phyloP scores from a whole-genome alignment of 495 filamentous ascomycete genomes.

The Chaetomium cochliodes region DNA sequence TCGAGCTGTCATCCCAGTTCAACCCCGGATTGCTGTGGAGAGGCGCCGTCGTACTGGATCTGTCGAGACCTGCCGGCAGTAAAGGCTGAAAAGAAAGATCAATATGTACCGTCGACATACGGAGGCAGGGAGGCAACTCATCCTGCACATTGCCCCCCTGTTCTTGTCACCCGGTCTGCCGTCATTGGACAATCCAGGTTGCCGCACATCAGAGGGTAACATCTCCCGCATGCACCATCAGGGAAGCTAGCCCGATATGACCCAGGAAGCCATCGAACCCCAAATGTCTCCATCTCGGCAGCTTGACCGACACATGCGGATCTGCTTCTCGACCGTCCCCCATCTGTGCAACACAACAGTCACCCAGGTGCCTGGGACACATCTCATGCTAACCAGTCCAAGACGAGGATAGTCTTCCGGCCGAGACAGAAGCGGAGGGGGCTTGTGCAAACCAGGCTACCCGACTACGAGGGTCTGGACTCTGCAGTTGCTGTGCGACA shows the following conservation, averaged over 20 bases:
- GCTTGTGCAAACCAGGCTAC: background rate
- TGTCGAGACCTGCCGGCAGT: background rate
- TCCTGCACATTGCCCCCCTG: background rate
- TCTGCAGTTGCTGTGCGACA: background rate
- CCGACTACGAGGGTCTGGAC: background rate
- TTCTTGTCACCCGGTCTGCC: background rate
- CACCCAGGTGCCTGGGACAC: slow-evolving; percentile 3
- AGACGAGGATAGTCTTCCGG: background rate
- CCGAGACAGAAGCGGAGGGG: slow-evolving; percentile 2
- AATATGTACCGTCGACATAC: background rate
- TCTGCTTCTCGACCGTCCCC: background rate
- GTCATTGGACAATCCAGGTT: slow-evolving; percentile 12
- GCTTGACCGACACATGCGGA: slow-evolving; percentile 5
- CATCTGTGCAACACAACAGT: slow-evolving; percentile 1
- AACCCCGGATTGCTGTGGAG: no score
- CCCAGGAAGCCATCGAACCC: background rate
- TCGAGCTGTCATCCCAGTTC: slow-evolving; percentile 6
- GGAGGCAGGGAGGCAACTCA: no score
- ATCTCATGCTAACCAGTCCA: background rate
- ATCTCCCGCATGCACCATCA: slow-evolving; percentile 15
- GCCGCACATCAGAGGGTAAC: slow-evolving; percentile 14
- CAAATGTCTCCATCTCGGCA: slow-evolving; percentile 11
- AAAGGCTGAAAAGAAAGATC: slow-evolving; percentile 6
- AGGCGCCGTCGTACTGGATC: background rate
- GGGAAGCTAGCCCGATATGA: slow-evolving; percentile 1